Base-by-base conservation (phyloP, 805 yeast species). In the Zygoascus biomembranicola region DNA sequence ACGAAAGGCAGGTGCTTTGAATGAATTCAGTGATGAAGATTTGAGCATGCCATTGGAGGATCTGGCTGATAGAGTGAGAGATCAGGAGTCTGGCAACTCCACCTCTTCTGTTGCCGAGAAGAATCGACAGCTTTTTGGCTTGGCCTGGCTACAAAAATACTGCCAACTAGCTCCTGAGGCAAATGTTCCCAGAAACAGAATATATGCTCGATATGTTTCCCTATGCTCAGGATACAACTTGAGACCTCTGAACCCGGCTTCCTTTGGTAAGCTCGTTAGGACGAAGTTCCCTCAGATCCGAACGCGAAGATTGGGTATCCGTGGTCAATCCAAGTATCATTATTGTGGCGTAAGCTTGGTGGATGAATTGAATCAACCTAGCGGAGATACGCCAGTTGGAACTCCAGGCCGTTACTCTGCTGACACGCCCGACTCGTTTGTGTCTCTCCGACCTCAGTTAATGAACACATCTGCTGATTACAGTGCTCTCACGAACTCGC, bases 261-360 rank as follows among this genome's bases (percentile, higher is more conserved):
- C 87, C 2, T 79, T 88, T 62, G 96, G 95, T 3, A 86, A 84
- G 62, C 70, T 85, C 44, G 87, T 87, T 18, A 74, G 83, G 54
- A 71, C 82, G 4, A 68, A 80, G 4, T 85, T 77, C 61, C 94
- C 95, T 0, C 72, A 73, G 52, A 72, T 87, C 56, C 80, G 82
- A 32, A 85, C 94, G 0, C 77, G 95, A 58, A 75, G 97, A 52
- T 72, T 89, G 51, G 97, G 97, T 1, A 80, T 83, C 66, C 74
- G 95, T 49, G 90, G 90, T 1, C 85, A 84, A 63, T 82, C 92
- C 19, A 85, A 85, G 64, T 90, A 90, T 67, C 95, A 88, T 66
- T 89, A 87, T 63, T 85, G 92, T 67, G 95, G 95, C 2, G 74
- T 90, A 51, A 77, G 75, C 58, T 69, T 73, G 56, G 61, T 73